Conservation (phyloP, 2,329 filamentous ascomycete species). For the Paraconiothyrium brasiliense region DNA sequence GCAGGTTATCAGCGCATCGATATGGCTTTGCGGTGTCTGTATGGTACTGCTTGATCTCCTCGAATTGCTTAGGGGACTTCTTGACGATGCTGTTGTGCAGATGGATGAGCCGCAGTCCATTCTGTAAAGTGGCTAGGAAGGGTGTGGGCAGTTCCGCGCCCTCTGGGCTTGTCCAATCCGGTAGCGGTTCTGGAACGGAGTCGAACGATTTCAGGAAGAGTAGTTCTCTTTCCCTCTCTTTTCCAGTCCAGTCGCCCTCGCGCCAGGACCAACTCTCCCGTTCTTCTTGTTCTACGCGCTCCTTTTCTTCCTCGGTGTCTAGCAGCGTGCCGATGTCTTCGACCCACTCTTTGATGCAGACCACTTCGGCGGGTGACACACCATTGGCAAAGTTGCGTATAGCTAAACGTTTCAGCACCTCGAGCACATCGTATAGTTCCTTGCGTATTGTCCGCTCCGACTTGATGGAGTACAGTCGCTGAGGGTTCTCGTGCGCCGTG, state of each 20-base stretch:
- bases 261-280: constrained; percentile 83
- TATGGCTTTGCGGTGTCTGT: constrained; percentile 96
- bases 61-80: constrained; percentile 86
- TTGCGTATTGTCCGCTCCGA: constrained; percentile 85
- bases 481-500: constrained; percentile 87
- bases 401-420: constrained; percentile 91
- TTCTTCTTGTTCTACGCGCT: constrained; percentile 76
- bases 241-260: constrained; percentile 75
- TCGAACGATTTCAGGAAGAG: constrained; percentile 83
- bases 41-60: constrained; percentile 87
- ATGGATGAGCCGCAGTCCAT: constrained; percentile 81
- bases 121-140: constrained; percentile 78
- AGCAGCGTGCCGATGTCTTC: constrained; percentile 80
- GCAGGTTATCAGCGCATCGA: constrained; percentile 88
- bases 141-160: constrained; percentile 70
- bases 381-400: constrained; percentile 86
- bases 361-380: constrained; percentile 78
- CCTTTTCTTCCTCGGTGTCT: constrained; percentile 77
- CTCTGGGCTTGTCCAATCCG: constrained; percentile 70
- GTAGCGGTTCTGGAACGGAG: constrained; percentile 66
- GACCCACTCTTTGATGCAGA: constrained; percentile 82
- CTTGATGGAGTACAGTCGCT: constrained; percentile 85
- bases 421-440: constrained; percentile 86
- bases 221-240: constrained; percentile 80
- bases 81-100: constrained; percentile 90